Conservation (phyloP, 371 early-diverging fungal genomes). For the Circinella umbellata region DNA sequence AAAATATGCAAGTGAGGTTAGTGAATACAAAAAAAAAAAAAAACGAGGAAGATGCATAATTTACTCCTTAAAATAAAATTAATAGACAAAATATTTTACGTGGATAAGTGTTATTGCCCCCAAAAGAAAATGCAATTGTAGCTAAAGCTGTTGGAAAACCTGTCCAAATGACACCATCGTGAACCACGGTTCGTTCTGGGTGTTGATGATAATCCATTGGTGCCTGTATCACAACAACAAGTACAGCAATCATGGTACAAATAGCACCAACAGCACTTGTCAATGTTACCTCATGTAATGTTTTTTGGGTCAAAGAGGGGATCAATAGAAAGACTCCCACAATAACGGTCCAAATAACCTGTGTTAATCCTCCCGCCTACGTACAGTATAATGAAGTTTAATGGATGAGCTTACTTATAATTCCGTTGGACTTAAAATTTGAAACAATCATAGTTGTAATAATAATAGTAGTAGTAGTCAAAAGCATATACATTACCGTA, state of each 20-base stretch:
- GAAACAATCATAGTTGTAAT: too few species aligned
- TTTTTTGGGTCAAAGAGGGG: conserved; percentile 74
- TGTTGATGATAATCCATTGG: conserved; percentile 29
- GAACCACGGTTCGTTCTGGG: conserved; percentile 17
- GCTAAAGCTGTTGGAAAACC: conserved; percentile 65
- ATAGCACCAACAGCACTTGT: conserved; percentile 51
- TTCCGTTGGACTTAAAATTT: too few species aligned
- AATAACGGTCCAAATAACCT: conserved; percentile 65
- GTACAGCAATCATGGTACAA: conserved; percentile 56
- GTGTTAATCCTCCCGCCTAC: conserved; percentile 27
- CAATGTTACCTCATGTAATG: conserved; percentile 79
- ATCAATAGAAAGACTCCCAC: conserved; percentile 68
- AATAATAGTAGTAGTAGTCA: too few species aligned
- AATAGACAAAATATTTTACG: conserved; percentile 36
- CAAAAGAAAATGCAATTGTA: conserved; percentile 68
- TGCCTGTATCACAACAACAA: conserved; percentile 44
- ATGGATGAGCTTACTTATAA: too few species aligned
- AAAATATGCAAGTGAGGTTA: not conserved
- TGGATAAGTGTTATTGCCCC: conserved; percentile 60
- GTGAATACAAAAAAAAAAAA: not conserved
- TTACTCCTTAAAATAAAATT: not conserved
- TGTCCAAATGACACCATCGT: conserved; percentile 48
- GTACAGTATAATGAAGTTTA: too few species aligned
- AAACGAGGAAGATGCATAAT: not conserved
- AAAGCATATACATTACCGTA: conserved; percentile 18